Base-by-base conservation (phyloP, 179 eudicot species). In the Carnegiea gigantea region DNA sequence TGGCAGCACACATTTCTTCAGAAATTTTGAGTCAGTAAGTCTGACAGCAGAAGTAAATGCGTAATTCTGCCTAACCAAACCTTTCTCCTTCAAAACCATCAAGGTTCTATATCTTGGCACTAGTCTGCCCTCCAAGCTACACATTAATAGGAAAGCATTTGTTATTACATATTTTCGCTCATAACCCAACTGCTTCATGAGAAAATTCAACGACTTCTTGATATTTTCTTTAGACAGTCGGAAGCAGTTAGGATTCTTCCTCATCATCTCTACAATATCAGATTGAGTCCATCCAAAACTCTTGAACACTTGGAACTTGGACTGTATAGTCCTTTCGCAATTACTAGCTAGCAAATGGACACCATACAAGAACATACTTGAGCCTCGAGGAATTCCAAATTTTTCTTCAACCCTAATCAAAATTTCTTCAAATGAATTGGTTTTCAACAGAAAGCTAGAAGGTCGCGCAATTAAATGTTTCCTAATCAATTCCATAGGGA, bases 251-350 rank as follows among this genome's bases (percentile, higher is more conserved):
- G 87, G 85, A 26, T 72, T 64, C 13, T 71, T 44, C 71, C 80
- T 81, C 8, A 44, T 57, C 82, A 83, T 23, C 17, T 48, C 68
- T 17, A 11, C 20, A 26, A 87, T 76, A 33, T 85, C 82, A 33
- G 78, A 33, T 65, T 76, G 73, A 26, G 77, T 76, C 88, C 84
- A 85, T 57, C 91, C 89, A 85, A 85, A 87, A 75, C 87, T 82
- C 78, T 21, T 87, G 23, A 79, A 85, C 14, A 82, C 2, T n/a
- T 79, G 72, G 24, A 26, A 65, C 67, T 81, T 83, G n/a, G 51
- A 62, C 40, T 82, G 81, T 0, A 83, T 17, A 48, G 17, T 81
- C 38, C 36, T 12, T 62, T 85, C 77, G 46, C 26, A 43, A 20
- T 33, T 1, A 5, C 53, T 57, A 13, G 74, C 38, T 79, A 80